Evolutionary conservation across 352 stramenopile genomes (phyloP), one percentile per base, ranked within the genome.

Genomic region (Bremia lactucae): DNA sequence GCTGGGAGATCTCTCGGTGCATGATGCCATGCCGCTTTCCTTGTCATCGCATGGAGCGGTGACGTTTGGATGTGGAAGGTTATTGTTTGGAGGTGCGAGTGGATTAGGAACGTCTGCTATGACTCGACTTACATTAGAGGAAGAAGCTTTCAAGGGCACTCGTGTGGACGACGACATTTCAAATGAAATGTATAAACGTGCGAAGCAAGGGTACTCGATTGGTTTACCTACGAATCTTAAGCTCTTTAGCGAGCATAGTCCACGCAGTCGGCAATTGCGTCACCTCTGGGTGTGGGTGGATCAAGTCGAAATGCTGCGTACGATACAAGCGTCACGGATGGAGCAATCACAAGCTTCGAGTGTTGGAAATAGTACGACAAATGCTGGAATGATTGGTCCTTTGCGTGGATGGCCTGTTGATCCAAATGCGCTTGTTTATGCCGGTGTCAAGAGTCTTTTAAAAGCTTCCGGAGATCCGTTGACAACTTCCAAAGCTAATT

Each of bases 1-100:
- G 16, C 61, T 92, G n/a, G 80, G 87, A 46, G 78, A 92, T 41
- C 81, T 94, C 28, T 90, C 83, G 7, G 67, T 92, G 15, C 83
- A 94, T 43, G 78, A 93, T 54, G 82, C 74, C 21, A 82, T 94
- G 71, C 83, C 83, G 0, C 58, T 94, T 6, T 73, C 80, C 0
- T 44, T 93, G 15, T 92, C 83, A 20, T 71, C 83, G 16, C 64
- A 68, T 15, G 74, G 72, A n/a, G 55, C 56, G 0, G 33, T 94
- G 6, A 65, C 72, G 9, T 94, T 94, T 40, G 80, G 78, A 16
- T 89, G 74, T 44, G 80, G 75, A 0, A 71, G 60, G 28, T 39
- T 87, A 15, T 56, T 90, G 4, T 90, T 89, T 43, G 65, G 72
- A 2, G 74, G 77, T 0, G 59, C 50, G 13, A 28, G 37, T 36